Conservation (phyloP, 2,329 filamentous ascomycete species). For the Pseudogymnoascus sp. region DNA sequence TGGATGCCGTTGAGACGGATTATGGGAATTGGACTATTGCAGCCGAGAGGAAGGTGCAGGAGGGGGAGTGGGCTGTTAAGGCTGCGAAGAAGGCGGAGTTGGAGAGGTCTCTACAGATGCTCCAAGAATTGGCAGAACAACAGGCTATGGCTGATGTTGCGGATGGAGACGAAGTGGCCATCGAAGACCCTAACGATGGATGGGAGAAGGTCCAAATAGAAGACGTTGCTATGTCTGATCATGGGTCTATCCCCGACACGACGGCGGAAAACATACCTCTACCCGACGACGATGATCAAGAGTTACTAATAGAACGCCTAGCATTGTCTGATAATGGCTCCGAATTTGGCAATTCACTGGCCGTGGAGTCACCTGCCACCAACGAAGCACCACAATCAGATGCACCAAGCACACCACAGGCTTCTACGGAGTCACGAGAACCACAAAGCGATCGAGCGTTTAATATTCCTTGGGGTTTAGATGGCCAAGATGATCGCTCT, state of each 20-base stretch:
- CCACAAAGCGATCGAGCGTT: not conserved
- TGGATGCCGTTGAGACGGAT: conserved; percentile 70
- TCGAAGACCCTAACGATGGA: conserved; percentile 12
- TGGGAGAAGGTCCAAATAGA: conserved; percentile 11
- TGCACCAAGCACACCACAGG: not conserved
- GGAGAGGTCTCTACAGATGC: conserved; percentile 25
- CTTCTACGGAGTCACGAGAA: not conserved
- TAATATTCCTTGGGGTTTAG: not conserved
- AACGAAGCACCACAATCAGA: not conserved
- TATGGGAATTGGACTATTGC: conserved; percentile 76
- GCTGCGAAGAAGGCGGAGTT: conserved; percentile 19
- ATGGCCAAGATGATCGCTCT: not conserved
- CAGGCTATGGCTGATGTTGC: conserved; percentile 12
- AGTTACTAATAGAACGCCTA: not conserved
- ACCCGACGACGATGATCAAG: not conserved
- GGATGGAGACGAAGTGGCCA: not conserved
- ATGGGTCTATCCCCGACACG: not conserved
- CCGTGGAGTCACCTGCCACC: not conserved
- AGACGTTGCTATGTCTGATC: not conserved
- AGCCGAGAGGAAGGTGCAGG: conserved; percentile 66
- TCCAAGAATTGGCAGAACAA: conserved; percentile 15
- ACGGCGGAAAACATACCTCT: not conserved
- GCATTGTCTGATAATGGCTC: not conserved
- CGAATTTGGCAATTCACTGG: not conserved
- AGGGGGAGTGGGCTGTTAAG: conserved; percentile 48